A percentile compares a stretch with the other conserved stretches of the same genome.
Conservation (phyloP, 2,329 filamentous ascomycete genomes). For the Ophiostoma tasmaniense region DNA sequence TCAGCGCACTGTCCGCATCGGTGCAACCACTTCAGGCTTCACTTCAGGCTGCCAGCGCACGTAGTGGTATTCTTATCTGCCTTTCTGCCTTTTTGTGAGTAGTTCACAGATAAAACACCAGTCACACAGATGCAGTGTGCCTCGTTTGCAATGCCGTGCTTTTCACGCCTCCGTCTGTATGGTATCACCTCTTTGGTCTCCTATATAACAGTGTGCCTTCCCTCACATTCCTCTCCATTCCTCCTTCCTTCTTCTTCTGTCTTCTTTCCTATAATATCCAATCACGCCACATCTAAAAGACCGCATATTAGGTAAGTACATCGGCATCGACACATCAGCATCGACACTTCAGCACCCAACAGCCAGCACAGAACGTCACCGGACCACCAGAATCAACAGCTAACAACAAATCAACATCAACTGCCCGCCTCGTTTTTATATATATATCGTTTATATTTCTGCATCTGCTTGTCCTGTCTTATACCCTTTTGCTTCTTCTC, state of each 20-base stretch:
- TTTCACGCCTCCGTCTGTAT: not conserved
- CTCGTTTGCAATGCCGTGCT: not conserved
- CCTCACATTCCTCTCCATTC: not conserved
- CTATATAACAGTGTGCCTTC: slow-evolving; percentile 1
- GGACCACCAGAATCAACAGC: not conserved
- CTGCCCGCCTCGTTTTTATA: not conserved
- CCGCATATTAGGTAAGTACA: not conserved
- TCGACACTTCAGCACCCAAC: not conserved
- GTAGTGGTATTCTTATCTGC: not conserved
- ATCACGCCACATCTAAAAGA: not conserved
- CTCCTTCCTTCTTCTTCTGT: not conserved
- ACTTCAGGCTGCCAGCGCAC: not conserved
- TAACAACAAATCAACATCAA: not conserved
- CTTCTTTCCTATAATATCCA: not conserved
- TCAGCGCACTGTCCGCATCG: not conserved
- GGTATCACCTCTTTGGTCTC: not conserved
- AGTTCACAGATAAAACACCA: not conserved
- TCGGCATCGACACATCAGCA: not conserved
- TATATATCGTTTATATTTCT: not conserved
- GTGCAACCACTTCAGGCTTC: not conserved
- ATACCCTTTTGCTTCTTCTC: not conserved
- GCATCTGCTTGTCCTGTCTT: not conserved
- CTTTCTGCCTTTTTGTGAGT: not conserved
- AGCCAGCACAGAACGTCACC: not conserved
- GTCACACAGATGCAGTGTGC: not conserved